phyloP scores from a whole-genome alignment of 1,139 yeast species.

The Ashbya aceris region DNA sequence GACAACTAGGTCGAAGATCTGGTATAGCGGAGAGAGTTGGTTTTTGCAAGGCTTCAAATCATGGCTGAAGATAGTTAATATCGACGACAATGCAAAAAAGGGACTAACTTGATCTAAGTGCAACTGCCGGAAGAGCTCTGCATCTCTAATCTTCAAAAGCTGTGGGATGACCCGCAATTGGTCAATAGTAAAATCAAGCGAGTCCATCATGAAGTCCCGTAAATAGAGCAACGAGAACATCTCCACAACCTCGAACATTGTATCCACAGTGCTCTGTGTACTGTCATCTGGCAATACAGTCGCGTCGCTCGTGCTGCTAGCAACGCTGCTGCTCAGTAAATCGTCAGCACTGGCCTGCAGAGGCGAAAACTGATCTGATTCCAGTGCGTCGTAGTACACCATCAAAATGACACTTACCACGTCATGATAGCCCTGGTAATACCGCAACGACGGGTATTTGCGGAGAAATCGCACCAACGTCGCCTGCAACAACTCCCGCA shows the following conservation, averaged over 20 bases:
- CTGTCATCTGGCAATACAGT: slow-evolving; percentile 8
- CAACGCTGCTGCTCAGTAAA: slow-evolving; percentile 1
- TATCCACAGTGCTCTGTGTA: slow-evolving; percentile 27
- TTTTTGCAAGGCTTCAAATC: slow-evolving; percentile 32
- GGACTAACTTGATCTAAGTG: slow-evolving; percentile 42
- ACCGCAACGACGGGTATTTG: slow-evolving; percentile 51
- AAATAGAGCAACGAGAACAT: slow-evolving; percentile 51
- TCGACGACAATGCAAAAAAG: slow-evolving; percentile 61
- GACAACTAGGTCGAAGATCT: slow-evolving; percentile 25
- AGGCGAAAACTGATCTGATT: slow-evolving; percentile 8
- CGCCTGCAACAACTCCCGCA: slow-evolving; percentile 37
- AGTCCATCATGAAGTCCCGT: slow-evolving; percentile 78
- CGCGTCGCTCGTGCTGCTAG: not conserved
- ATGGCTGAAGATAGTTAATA: slow-evolving; percentile 74
- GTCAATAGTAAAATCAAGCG: slow-evolving; percentile 53
- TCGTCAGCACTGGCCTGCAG: slow-evolving; percentile 5
- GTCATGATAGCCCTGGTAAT: slow-evolving; percentile 93
- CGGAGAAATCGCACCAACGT: slow-evolving; percentile 51
- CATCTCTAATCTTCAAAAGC: slow-evolving; percentile 44
- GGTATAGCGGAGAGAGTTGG: slow-evolving; percentile 15
- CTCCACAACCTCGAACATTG: slow-evolving; percentile 45
- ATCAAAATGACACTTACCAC: slow-evolving; percentile 61
- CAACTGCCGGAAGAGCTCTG: slow-evolving; percentile 40
- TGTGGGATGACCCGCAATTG: slow-evolving; percentile 61
- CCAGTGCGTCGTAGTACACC: slow-evolving; percentile 35